Percentiles rank a stretch among this genome's conserved stretches.
phyloP scores from a whole-genome alignment of 192 early-diverging fungal species.

The Mortierella alpina region DNA sequence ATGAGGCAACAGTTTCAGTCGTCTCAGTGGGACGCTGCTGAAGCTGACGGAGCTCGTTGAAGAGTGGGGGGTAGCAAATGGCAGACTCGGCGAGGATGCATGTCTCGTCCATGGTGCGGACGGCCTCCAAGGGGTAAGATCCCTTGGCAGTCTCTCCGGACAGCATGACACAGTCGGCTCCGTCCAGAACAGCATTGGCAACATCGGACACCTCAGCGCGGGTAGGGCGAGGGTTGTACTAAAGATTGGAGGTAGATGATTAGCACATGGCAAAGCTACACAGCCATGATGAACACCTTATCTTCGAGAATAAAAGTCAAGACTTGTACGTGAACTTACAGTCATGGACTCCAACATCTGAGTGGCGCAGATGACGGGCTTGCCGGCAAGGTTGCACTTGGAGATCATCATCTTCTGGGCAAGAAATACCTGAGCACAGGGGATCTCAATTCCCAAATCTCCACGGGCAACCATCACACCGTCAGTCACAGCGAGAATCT shows the following conservation, averaged over 20 bases:
- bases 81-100: slow-evolving; percentile 92
- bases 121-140: slow-evolving; percentile 86
- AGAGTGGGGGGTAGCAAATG: slow-evolving; percentile 94
- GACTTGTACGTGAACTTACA: slow-evolving; percentile 46
- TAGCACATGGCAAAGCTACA: background rate
- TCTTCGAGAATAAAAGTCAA: slow-evolving; percentile 10
- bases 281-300: background rate
- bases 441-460: slow-evolving; percentile 98
- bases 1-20: slow-evolving; percentile 93
- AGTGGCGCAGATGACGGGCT: slow-evolving; percentile 96
- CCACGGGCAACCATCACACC: slow-evolving; percentile 99
- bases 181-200: slow-evolving; percentile 97
- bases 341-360: slow-evolving; percentile 99
- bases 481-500: slow-evolving; percentile 92
- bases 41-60: slow-evolving; percentile 86
- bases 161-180: slow-evolving; percentile 99
- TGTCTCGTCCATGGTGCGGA: slow-evolving; percentile 95
- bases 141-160: slow-evolving; percentile 99
- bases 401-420: slow-evolving; percentile 99
- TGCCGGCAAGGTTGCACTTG: slow-evolving; percentile 97
- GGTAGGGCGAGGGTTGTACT: slow-evolving; percentile 96
- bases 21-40: slow-evolving; percentile 80
- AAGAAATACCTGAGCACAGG: slow-evolving; percentile 90
- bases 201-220: slow-evolving; percentile 99
- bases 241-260: slow-evolving; percentile 28